Evolutionary conservation across 306 rosid species (phyloP).

Genomic region (Dryas drummondii): DNA sequence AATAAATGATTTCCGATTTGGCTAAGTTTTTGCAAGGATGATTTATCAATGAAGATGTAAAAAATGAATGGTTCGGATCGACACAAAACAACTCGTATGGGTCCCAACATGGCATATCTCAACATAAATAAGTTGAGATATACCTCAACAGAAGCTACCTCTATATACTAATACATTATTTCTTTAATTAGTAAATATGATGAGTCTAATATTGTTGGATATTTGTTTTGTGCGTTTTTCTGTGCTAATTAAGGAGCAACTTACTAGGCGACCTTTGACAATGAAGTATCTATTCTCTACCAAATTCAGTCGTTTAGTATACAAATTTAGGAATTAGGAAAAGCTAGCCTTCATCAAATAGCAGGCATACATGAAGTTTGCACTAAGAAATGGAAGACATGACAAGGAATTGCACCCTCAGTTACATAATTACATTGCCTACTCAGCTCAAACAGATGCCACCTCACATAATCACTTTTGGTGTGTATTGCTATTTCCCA

Average conservation of each 20-base stretch:
- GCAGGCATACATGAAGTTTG: not conserved
- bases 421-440: slow-evolving; percentile 22
- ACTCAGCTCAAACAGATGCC: slow-evolving; percentile 18
- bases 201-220: no score
- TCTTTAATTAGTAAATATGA: no score
- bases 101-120: no score
- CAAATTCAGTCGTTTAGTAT: not conserved
- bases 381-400: slow-evolving; percentile 15
- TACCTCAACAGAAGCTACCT: no score
- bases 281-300: not conserved
- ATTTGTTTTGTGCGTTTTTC: no score
- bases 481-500: slow-evolving; percentile 41
- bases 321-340: not conserved
- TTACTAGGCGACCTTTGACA: not conserved
- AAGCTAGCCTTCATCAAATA: not conserved
- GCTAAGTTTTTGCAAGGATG: no score
- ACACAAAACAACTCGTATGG: no score
- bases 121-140: no score
- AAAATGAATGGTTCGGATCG: no score
- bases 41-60: no score
- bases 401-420: slow-evolving; percentile 21
- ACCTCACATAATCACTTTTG: slow-evolving; percentile 16
- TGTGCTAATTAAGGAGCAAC: not conserved
- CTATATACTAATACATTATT: no score
- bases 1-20: no score